Evolutionary conservation across 306 rosid genomes (phyloP), one percentile per base, ranked within the genome.

Genomic region (Medicago lupulina): DNA sequence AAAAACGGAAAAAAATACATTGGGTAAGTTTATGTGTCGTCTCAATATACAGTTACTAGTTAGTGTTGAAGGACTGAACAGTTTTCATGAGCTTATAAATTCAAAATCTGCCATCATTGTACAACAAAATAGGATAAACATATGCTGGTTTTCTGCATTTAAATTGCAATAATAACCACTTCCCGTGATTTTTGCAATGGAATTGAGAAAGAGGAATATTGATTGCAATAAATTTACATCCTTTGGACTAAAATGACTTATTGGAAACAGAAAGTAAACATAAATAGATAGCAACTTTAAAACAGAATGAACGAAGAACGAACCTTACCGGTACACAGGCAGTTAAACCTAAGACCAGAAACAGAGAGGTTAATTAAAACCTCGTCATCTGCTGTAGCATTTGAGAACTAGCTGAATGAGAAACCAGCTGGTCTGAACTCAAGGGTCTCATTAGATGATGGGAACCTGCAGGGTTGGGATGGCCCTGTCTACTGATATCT

Each of bases 401-500:
- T 73, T 67, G 88, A 72, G 88, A 79, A 67, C 79, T 71, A 76
- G 77, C 8, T 43, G 88, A 71, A 76, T 85, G 86, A 38, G 84
- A 67, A 67, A 82, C 78, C 69, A 85, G 61, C 57, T 85, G 88
- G 58, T 85, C 88, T 25, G 88, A 80, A 80, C 67, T 71, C 55
- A 79, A 13, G 62, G 88, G 82, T 70, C 86, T 79, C 14, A 61
- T 58, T 44, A 85, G 54, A 71, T 89, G 90, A 82, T 83, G 90
- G 77, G 86, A 76, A 78, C 81, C 83, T 46, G 80, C 90, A 31
- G 93, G 80, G 55, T 83, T 89, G 67, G 90, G 87, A 77, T 83
- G 80, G 34, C 97, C 96, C 85, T 87, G 92, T 84, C 90, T 82
- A 63, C 79, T 83, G 78, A 85, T 74, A 78, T 95, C 99, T 85